A percentile compares a stretch with the other conserved stretches of the same genome.
phyloP scores from a whole-genome alignment of 1,139 yeast genomes.

The Lipomyces yarrowii region DNA sequence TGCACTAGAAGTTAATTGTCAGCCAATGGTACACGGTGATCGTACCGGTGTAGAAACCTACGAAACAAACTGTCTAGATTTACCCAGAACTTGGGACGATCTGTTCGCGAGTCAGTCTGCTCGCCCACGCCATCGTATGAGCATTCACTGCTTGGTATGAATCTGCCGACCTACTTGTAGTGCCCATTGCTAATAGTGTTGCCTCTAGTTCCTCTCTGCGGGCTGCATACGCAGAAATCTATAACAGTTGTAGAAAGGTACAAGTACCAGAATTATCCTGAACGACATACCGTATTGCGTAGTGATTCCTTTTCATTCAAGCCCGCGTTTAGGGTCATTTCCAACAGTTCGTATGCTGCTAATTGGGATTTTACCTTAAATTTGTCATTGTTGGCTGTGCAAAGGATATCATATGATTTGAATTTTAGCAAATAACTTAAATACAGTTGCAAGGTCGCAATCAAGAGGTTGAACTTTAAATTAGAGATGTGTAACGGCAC shows the following conservation, averaged over 20 bases:
- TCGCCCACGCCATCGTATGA: background rate
- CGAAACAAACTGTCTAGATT: background rate
- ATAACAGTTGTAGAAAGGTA: background rate
- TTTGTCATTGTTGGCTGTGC: background rate
- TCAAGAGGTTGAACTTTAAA: background rate
- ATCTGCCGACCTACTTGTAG: background rate
- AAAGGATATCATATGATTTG: background rate
- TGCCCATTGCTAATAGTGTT: background rate
- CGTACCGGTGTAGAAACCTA: background rate
- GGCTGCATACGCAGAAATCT: background rate
- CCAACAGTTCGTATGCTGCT: background rate
- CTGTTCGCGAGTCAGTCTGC: background rate
- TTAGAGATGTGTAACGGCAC: background rate
- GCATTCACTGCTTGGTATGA: background rate
- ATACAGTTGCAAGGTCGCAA: background rate
- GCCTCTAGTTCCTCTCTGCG: background rate
- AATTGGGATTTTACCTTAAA: background rate
- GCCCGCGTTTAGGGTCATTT: background rate
- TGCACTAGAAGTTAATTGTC: background rate
- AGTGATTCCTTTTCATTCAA: background rate
- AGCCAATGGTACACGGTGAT: background rate
- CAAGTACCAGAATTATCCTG: too few species aligned
- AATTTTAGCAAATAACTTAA: background rate
- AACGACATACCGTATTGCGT: background rate
- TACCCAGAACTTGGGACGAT: background rate